Conservation (phyloP, 306 rosid genomes). For the Quercus glauca region DNA sequence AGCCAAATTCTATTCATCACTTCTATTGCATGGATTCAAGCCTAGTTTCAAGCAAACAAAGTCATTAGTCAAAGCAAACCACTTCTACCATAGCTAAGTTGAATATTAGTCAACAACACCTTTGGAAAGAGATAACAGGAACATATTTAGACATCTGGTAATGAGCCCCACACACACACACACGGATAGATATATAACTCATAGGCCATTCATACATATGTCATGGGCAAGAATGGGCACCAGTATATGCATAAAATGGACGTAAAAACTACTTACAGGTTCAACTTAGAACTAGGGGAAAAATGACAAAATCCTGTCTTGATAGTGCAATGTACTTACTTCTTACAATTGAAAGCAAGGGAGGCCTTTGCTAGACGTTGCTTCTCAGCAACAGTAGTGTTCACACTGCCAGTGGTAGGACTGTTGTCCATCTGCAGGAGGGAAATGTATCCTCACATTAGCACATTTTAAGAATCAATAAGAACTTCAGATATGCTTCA, state of each 20-base stretch:
- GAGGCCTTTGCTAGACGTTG: conserved; percentile 87
- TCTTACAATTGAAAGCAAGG: conserved; percentile 81
- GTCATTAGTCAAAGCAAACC: not conserved
- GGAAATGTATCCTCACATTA: conserved; percentile 4
- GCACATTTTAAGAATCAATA: conserved; percentile 10
- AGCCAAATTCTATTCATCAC: not conserved
- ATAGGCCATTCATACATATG: not conserved
- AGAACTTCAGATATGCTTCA: not conserved
- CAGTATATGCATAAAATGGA: not conserved
- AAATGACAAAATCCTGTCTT: conserved; percentile 3
- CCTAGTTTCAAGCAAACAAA: not conserved
- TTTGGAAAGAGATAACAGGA: not conserved
- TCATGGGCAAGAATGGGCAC: not conserved
- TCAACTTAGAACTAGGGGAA: not conserved
- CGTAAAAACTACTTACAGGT: not conserved
- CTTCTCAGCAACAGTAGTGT: conserved; percentile 77
- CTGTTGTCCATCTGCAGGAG: conserved; percentile 86
- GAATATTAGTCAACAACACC: not conserved
- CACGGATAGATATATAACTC: not conserved
- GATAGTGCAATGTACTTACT: conserved; percentile 49
- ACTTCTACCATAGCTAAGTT: not conserved
- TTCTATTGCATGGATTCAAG: not conserved
- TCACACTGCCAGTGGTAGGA: conserved; percentile 98
- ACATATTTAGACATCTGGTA: not conserved
- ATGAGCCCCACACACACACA: not conserved